Base-by-base conservation (phyloP, 2,329 filamentous ascomycete genomes). In the Aspergillus clavatus region DNA sequence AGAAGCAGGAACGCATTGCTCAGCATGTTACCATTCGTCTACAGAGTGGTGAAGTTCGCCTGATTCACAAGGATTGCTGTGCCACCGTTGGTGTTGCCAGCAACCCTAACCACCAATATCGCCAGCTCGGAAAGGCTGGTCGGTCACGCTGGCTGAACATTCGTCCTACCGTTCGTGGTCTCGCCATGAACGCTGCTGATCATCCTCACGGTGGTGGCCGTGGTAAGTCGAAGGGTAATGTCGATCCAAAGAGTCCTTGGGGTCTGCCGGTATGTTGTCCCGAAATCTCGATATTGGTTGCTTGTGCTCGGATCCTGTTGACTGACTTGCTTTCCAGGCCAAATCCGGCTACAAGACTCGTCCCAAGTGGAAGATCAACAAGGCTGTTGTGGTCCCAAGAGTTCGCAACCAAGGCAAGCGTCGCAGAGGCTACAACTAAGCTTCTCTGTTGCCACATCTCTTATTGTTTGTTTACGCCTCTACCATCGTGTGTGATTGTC, bases 181-280 rank as follows among this genome's bases (percentile, higher is more conserved):
- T 97, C 59, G 93, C 94, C 52, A 98, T 98, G 94, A 98, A 98
- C 76, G 89, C 91, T 82, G 87, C 83, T 60, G 93, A 98, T 64
- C 93, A 98, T 78, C 93, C 93, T 63, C 93, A 98, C 70, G 93
- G 93, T 80, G 93, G 93, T 86, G 93, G 93, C 72, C 83, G 94
- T 78, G 93, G 93, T 75, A 98, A 98, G 75, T 96, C 89, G 46
- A 98, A 98, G 87, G 89, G 93, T 82, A 95, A 96, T 66, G 83
- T 90, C 50, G 79, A 95, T 65, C 93, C 94, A 26, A 89, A 93
- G 59, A 95, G 89, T 72, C 93, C 93, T 47, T 98, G 94, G 93
- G 93, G 94, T 67, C 85, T 83, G 65, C 91, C 89, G 64, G 89
- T 94, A 85, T 74, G 88, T 81, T 55, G 40, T 10, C 38, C 40